Evolutionary conservation across 1,284 basidiomycete species (phyloP).

Genomic region (Austroboletus niveus): DNA sequence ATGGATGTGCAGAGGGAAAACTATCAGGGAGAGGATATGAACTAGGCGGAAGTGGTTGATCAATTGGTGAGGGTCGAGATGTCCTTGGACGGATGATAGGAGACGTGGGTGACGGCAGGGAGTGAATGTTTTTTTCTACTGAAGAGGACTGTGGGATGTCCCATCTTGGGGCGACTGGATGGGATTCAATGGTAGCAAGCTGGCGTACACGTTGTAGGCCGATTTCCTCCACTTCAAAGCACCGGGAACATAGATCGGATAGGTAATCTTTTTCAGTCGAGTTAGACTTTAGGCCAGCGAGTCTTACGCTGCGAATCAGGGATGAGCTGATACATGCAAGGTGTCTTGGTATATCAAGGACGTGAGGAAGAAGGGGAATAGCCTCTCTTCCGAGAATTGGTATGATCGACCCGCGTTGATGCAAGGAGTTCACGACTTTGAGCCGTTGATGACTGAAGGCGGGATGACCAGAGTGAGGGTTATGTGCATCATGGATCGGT

Average conservation of each 20-base stretch:
- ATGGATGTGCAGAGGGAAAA: background rate
- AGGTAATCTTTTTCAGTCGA: constrained; percentile 25
- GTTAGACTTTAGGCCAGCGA: constrained; percentile 36
- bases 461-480: constrained; percentile 26
- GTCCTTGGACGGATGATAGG: constrained; percentile 8
- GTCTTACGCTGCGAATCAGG: constrained; percentile 58
- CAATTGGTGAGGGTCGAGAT: constrained; percentile 12
- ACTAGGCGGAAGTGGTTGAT: constrained; percentile 1
- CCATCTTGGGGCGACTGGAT: constrained; percentile 14
- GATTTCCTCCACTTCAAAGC: constrained; percentile 30
- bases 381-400: constrained; percentile 63
- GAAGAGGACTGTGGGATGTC: constrained; percentile 12
- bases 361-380: constrained; percentile 64
- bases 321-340: constrained; percentile 72
- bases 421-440: constrained; percentile 53
- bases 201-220: constrained; percentile 29
- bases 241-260: constrained; percentile 29
- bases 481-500: constrained; percentile 39
- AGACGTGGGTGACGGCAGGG: constrained; percentile 26
- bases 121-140: constrained; percentile 1
- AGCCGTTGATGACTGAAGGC: constrained; percentile 50
- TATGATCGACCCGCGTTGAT: constrained; percentile 51
- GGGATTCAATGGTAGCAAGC: constrained; percentile 14
- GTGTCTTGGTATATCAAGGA: constrained; percentile 70
- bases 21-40: constrained; percentile 1